Base-by-base conservation (phyloP, 2,329 filamentous ascomycete species). In the Orbilia brochopaga region DNA sequence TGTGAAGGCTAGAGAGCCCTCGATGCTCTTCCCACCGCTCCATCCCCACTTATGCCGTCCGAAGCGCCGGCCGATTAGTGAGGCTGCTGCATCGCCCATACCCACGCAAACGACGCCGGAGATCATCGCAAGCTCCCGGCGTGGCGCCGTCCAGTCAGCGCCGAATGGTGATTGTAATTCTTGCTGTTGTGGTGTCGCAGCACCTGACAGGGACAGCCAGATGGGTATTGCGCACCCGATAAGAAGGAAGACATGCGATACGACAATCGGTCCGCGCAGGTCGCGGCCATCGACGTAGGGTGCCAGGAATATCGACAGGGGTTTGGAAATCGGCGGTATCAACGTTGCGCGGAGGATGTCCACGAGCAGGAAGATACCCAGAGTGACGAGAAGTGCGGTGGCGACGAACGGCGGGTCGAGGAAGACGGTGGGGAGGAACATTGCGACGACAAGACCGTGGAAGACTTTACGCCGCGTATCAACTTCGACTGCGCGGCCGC, bases 391-490 rank as follows among this genome's bases (percentile, higher is more conserved):
- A n/a, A 97, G 83, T 0, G 92, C 91, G 11, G 99, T 82, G 0
- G 90, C 86, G 55, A 88, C 87, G 79, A 91, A 97, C 44, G 88
- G 84, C 0, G 94, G 93, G 79, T 99, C 94, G 74, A 97, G 81
- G 78, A 87, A 97, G 1, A 89, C 90, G 0, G 90, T 87, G 0
- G 94, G 92, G 1, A 97, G 83, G 63, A 99, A 88, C 91, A 99
- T 97, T 63, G 87, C 87, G 6, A 97, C 93, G 90, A 97, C 97
- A 85, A 93, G 96, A 75, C 95, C 95, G 79, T 99, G 94, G 79
- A 99, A 99, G 23, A 97, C 90, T 80, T 99, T 99, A 56, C 94
- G 87, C 55, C 94, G 86, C 0, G 94, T 99, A 80, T 99, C 94
- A 52, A 99, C 93, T 80, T 97, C 92, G 1, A 87, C 83, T 44